Conservation (phyloP, 495 filamentous ascomycete species). For the Neurospora sublineolata region DNA sequence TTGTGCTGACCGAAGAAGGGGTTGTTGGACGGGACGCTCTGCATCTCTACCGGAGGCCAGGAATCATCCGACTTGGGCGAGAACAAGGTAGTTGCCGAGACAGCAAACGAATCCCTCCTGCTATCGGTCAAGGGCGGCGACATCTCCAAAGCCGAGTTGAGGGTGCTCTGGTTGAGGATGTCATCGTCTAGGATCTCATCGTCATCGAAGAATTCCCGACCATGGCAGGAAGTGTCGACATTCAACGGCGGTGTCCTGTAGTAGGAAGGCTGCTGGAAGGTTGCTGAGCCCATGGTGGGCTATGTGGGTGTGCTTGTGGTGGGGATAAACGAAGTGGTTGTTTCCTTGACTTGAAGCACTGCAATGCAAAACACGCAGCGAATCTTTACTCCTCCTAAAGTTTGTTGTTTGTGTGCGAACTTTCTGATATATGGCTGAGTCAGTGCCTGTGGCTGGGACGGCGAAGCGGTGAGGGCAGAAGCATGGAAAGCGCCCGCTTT, state of each 20-base stretch:
- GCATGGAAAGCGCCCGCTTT: conserved; percentile 11
- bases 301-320: conserved; percentile 16
- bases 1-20: conserved; percentile 49
- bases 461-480: conserved; percentile 23
- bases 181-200: conserved; percentile 81
- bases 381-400: not conserved
- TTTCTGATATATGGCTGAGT: conserved; percentile 24
- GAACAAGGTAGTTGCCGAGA: conserved; percentile 48
- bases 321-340: not conserved
- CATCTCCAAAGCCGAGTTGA: conserved; percentile 58
- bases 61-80: conserved; percentile 58
- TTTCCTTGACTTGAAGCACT: not conserved
- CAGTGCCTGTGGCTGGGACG: conserved; percentile 18
- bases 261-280: conserved; percentile 44
- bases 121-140: conserved; percentile 52
- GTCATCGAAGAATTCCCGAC: conserved; percentile 58
- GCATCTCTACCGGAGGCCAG: conserved; percentile 54
- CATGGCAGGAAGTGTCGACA: conserved; percentile 44
- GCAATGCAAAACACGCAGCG: not conserved
- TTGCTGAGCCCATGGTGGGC: conserved; percentile 38
- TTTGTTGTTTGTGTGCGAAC: conserved; percentile 10
- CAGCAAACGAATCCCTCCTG: conserved; percentile 63
- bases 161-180: conserved; percentile 58
- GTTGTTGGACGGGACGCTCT: conserved; percentile 44
- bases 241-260: conserved; percentile 51